Base-by-base conservation (phyloP, 2,329 filamentous ascomycete species). In the Aspergillus cejpii region DNA sequence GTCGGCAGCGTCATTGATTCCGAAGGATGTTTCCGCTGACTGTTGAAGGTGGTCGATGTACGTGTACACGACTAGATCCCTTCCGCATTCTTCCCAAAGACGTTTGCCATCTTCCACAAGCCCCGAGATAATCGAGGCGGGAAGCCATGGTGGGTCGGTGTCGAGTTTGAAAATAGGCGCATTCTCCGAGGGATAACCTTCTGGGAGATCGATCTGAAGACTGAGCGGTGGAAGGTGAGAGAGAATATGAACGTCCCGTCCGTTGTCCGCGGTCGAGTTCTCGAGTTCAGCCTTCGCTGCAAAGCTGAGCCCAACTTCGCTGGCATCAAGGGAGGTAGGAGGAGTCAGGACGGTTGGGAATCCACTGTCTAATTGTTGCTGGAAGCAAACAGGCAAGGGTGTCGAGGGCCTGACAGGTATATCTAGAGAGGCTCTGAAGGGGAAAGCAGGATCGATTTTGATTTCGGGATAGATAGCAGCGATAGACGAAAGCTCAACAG, bases 381-480 rank as follows among this genome's bases (percentile, higher is more conserved):
- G 57, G 43, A 73, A 73, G 41, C 57, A 60, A 42, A 76, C 66
- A 11, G 65, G 66, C n/a, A 80, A 64, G 6, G 78, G 77, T 41
- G 67, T 65, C 6, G 72, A 62, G 3, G 79, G 79, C 21, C 75
- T 68, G 21, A 83, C 75, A 5, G 74, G 69, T 14, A 84, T 60
- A 17, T 80, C 73, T 38, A 84, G 68, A 3, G 68, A 71, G 1
- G 77, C 78, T 44, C 65, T 63, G 55, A 74, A 77, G 0, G 70
- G 67, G 26, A 68, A 59, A 6, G 57, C 54, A 6, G 71, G 57
- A 42, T 79, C 70, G 47, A 76, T 61, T 24, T 66, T 62, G 14
- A 83, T 72, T 63, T 84, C 80, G 1, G 80, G 80, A 48, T 73
- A 84, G 45, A 84, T 84, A 39, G 80, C 78, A 36, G 73, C 70